Base-by-base conservation (phyloP, 2,329 filamentous ascomycete genomes). In the Pyricularia sp. region DNA sequence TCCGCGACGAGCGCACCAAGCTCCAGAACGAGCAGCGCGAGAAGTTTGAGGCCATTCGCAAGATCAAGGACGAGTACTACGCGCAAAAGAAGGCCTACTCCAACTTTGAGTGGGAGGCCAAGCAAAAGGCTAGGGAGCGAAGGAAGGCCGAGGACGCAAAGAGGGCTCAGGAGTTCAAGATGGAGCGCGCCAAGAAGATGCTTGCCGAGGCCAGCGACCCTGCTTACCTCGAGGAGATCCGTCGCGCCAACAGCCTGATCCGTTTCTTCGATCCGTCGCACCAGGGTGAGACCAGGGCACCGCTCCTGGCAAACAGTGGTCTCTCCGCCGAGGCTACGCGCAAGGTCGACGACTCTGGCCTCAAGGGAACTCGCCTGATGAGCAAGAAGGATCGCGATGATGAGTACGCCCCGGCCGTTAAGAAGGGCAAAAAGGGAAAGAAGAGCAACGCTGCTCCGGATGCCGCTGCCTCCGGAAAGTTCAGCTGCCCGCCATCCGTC, bases 151-250 rank as follows among this genome's bases (percentile, higher is more conserved):
- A 99, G 84, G 89, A 92, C 69, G 91, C 92, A 71, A 88, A 87
- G 69, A 87, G 87, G 77, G 82, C 88, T 74, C 88, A 90, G 76
- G 89, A 91, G 78, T 88, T 88, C 81, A 89, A 90, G 81, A 91
- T 90, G 83, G 89, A 91, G 77, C 86, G 88, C 67, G 92, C 92
- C 68, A 86, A 92, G 80, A 86, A 89, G 78, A 85, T 92, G 79
- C 88, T 96, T 59, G 89, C 90, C 75, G 91, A 94, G 76, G 92
- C 92, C 74, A 92, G 89, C 77, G 90, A 92, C 75, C 93, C 91
- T 20, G 95, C 95, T 68, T 99, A 93, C 84, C 85, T 92, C 65
- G 93, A 97, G 74, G 93, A 99, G 83, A 97, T 99, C 76, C 87
- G 93, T 75, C 91, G 91, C 68, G 92, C 93, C 71, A 92, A 95